Conservation (phyloP, 495 filamentous ascomycete species). For the Articulospora tetracladia region DNA sequence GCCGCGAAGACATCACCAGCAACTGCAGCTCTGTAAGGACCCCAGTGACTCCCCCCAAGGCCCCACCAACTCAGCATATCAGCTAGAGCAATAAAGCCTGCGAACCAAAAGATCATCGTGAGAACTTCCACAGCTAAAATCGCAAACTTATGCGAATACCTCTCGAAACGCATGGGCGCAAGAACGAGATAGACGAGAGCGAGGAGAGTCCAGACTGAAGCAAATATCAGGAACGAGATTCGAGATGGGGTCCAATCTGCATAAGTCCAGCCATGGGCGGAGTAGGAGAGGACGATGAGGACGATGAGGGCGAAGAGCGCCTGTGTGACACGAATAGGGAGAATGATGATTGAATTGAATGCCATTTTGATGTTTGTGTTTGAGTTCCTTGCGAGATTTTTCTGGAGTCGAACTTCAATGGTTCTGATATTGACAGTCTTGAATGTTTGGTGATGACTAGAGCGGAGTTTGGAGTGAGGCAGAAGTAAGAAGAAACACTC, state of each 20-base stretch:
- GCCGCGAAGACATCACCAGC: slow-evolving; percentile 33
- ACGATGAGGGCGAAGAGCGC: slow-evolving; percentile 64
- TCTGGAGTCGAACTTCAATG: neutral
- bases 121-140: slow-evolving; percentile 63
- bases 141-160: slow-evolving; percentile 52
- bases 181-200: slow-evolving; percentile 62
- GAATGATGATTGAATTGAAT: slow-evolving; percentile 41
- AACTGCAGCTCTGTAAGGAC: slow-evolving; percentile 36
- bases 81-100: slow-evolving; percentile 71
- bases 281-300: slow-evolving; percentile 66
- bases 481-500: no score
- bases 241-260: slow-evolving; percentile 36
- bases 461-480: no score
- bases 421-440: neutral
- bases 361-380: slow-evolving; percentile 31
- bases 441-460: neutral
- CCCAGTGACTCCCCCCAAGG: slow-evolving; percentile 29
- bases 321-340: slow-evolving; percentile 61
- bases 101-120: slow-evolving; percentile 88
- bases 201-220: slow-evolving; percentile 67
- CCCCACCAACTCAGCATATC: slow-evolving; percentile 45
- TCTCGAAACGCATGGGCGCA: slow-evolving; percentile 55
- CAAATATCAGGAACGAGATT: slow-evolving; percentile 72
- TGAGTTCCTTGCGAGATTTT: neutral
- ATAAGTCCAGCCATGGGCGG: slow-evolving; percentile 39